A percentile compares a stretch with the other conserved stretches of the same genome.
Evolutionary conservation across 257 asterid genomes (phyloP).

Genomic region (Ilex asprella): DNA sequence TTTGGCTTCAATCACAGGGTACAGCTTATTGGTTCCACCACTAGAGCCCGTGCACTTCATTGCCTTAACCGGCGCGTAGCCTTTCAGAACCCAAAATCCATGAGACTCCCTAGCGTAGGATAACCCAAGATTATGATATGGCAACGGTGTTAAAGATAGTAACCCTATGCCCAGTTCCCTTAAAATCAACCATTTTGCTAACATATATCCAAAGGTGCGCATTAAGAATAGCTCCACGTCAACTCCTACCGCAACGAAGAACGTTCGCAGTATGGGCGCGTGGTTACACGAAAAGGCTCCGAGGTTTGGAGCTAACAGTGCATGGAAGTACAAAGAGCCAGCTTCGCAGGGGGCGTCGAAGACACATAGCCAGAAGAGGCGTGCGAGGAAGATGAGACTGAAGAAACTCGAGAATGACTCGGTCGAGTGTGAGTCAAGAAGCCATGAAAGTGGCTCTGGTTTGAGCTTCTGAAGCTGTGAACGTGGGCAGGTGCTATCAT

Average conservation of each 20-base stretch:
- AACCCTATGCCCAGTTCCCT: constrained; percentile 48
- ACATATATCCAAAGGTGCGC: constrained; percentile 77
- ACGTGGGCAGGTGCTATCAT: constrained; percentile 60
- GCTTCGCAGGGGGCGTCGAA: constrained; percentile 61
- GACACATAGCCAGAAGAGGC: constrained; percentile 67
- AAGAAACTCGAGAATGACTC: constrained; percentile 80
- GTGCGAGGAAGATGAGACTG: constrained; percentile 57
- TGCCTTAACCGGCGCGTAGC: constrained; percentile 64
- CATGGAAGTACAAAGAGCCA: constrained; percentile 62
- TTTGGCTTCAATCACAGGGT: constrained; percentile 35
- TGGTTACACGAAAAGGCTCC: constrained; percentile 42
- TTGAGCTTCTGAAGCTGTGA: constrained; percentile 55
- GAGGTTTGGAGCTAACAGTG: constrained; percentile 55
- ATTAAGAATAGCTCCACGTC: constrained; percentile 75
- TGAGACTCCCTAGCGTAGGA: constrained; percentile 72
- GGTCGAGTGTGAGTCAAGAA: constrained; percentile 65
- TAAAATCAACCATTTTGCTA: constrained; percentile 61
- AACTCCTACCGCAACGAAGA: constrained; percentile 58
- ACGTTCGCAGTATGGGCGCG: constrained; percentile 56
- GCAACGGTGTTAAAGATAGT: constrained; percentile 23
- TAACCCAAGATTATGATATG: constrained; percentile 39
- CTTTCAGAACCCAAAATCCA: constrained; percentile 73
- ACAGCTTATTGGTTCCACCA: constrained; percentile 20
- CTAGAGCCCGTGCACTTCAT: constrained; percentile 35
- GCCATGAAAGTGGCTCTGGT: constrained; percentile 67